Base-by-base conservation (phyloP, 2,329 filamentous ascomycete species). In the Lomentospora prolificans region DNA sequence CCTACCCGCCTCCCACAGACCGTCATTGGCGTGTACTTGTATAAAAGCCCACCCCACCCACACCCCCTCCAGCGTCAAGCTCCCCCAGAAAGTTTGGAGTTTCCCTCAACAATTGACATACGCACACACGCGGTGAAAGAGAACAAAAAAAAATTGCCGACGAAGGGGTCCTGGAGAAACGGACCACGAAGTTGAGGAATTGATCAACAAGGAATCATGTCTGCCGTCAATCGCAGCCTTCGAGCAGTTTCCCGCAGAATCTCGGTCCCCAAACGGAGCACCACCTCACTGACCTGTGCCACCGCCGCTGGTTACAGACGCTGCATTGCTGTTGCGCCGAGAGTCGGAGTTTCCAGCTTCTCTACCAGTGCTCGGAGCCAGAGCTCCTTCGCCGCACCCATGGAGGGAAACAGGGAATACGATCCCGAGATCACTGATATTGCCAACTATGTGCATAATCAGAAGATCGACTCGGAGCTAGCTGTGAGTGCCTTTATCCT, bases 351-450 rank as follows among this genome's bases (percentile, higher is more conserved):
- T n/a, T 8, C 30, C 17, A 51, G 31, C 54, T 56, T 56, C 46
- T 56, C 54, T 17, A 56, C 54, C 28, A 46, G 27, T 27, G 50
- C 55, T 12, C 27, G 50, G 17, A 44, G 22, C 17, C 24, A 39
- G 50, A 10, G 10, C 36, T 27, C 36, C 14, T 53, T 55, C 14
- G 75, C 78, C 63, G 73, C 78, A 63, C 67, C 72, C 63, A 74
- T 74, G 70, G 70, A 80, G 66, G 69, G 76, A 48, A 69, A 75
- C 65, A 66, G 71, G 69, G 79, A 84, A 63, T 96, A 92, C 72
- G 92, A 97, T 69, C 84, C 87, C 60, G 92, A 96, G 76, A 94
- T 97, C 72, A 85, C 84, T 72, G 91, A 97, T 70, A 96, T 99
- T 78, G 92, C 92, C 60, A 83, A 80, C 73, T 99, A 96, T 75